Base-by-base conservation (phyloP, 352 stramenopile species). In the Pythium biforme region DNA sequence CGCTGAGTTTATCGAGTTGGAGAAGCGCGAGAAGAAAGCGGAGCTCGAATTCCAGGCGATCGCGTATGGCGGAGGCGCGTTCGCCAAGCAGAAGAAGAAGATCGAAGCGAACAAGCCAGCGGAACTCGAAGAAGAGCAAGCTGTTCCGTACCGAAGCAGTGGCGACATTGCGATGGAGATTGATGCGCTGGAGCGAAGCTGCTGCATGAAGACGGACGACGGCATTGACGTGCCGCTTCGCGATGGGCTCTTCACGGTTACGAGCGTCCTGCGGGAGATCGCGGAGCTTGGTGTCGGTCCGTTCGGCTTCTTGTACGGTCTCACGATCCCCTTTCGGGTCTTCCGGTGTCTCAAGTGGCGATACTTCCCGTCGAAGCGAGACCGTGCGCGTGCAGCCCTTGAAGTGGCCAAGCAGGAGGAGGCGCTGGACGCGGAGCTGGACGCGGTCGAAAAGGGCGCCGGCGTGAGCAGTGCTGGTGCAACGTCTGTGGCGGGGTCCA, bases 21-120 rank as follows among this genome's bases (percentile, higher is more conserved):
- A 84, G 62, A 64, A 68, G 41, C 72, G 81, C 50, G 84, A 93
- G 51, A 82, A 82, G 37, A 88, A 91, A 61, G 83, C 83, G 0
- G 83, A 94, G 69, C 77, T 94, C 29, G 83, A 94, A 48, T 92
- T 92, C 59, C 81, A 94, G 57, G 78, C 83, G 0, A 91, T 94
- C 41, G 81, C 85, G 7, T 90, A 91, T 29, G 85, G 85, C 26
- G 85, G 85, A 37, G 70, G 79, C 47, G 65, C 67, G 8, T 84
- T 87, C 47, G 66, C 65, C n/a, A 85, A 78, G 62, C 87, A 83
- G 27, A 83, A 82, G 43, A 59, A 67, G 19, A 63, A 57, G 8
- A 19, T 40, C 31, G 43, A 37, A 6, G 31, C 55, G 2, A 77
- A 45, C 22, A 40, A 61, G 26, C 27, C 27, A 22, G 69, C 66